Conservation (phyloP, 179 eudicot genomes). For the Silene noctiflora region DNA sequence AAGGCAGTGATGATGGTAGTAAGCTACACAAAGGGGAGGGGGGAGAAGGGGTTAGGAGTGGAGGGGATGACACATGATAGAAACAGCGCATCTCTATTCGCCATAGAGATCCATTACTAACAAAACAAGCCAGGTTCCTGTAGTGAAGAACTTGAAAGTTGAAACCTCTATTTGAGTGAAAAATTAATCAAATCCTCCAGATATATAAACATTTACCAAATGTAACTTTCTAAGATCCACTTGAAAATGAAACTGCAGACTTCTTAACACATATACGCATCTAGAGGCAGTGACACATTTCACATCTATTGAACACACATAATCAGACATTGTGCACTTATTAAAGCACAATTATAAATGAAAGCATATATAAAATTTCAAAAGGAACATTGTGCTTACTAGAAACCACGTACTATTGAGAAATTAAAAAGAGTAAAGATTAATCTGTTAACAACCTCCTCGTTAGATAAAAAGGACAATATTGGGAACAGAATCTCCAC, state of each 20-base stretch:
- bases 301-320: not conserved
- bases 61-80: not conserved
- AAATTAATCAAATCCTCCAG: not conserved
- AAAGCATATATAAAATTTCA: not conserved
- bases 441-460: slow-evolving; percentile 55
- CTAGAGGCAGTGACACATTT: not conserved
- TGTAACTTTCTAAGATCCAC: not conserved
- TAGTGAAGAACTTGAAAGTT: not conserved
- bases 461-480: slow-evolving; percentile 67
- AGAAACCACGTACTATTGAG: not conserved
- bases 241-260: not conserved
- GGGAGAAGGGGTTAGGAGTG: not conserved
- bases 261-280: not conserved
- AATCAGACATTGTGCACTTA: slow-evolving; percentile 1
- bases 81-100: not conserved
- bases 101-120: not conserved
- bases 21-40: not conserved
- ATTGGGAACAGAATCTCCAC: slow-evolving; percentile 79
- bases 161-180: not conserved
- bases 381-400: too few species aligned
- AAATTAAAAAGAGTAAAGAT: not conserved
- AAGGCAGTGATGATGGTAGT: not conserved
- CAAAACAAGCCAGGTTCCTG: not conserved
- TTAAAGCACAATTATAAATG: not conserved
- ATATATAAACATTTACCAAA: not conserved